These are phyloP conservation scores for Eutrema yunnanense DNA, from an alignment of 345 rosid species.

Conservation along the genomic window DNA sequence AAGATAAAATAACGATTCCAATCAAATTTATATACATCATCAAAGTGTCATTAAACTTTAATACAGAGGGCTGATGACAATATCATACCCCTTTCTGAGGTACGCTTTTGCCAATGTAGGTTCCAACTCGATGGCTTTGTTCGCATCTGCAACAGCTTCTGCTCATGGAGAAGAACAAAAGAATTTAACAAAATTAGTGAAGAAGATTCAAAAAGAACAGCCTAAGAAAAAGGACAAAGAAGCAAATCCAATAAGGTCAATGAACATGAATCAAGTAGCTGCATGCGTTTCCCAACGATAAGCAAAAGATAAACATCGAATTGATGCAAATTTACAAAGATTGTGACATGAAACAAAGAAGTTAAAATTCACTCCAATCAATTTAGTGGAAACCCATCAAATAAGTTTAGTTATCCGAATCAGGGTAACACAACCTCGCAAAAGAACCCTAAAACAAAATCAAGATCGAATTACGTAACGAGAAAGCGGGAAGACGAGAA, in stretches of 20 bases:
- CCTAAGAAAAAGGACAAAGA: neutral
- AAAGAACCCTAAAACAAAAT: neutral
- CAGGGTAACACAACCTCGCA: neutral
- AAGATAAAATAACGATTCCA: neutral
- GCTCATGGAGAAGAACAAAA: constrained; percentile 17
- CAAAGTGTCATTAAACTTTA: neutral
- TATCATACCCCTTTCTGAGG: constrained; percentile 63
- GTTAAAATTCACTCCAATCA: neutral
- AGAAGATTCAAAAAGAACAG: too few relatives aligned
- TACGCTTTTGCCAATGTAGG: constrained; percentile 56
- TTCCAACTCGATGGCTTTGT: constrained; percentile 64
- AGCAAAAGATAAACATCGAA: neutral
- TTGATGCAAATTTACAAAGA: neutral
- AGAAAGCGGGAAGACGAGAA: neutral
- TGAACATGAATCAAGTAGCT: neutral
- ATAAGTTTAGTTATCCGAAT: neutral
- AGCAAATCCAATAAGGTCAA: neutral
- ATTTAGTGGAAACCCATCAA: neutral
- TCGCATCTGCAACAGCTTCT: constrained; percentile 80
- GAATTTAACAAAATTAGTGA: neutral
- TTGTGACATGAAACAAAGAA: neutral
- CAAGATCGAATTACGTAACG: neutral
- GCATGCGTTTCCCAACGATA: too few relatives aligned
- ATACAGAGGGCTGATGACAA: neutral
- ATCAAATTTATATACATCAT: neutral